Base-by-base conservation (phyloP, 2,329 filamentous ascomycete genomes). In the Fusarium denticulatum region DNA sequence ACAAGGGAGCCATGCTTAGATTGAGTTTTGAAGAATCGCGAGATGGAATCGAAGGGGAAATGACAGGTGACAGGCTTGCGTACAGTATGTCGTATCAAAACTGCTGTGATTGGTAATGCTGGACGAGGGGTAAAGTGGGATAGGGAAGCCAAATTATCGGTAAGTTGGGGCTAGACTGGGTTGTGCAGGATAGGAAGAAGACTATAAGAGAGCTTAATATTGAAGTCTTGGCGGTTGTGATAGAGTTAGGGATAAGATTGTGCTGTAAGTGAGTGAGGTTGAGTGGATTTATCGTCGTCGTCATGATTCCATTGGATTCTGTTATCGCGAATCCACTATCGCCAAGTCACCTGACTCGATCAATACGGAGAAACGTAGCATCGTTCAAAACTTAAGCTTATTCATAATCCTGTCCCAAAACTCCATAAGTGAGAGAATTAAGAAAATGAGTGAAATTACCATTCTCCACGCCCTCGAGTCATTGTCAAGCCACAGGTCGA, bases 1-100 rank as follows among this genome's bases (percentile, higher is more conserved):
- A 80, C 50, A 79, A 58, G 49, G 80, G 79, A 47, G 72, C 67
- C 71, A 79, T 73, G 60, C 30, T 34, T 5, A 70, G 60, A 64
- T 72, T 55, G 34, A 42, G 69, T 63, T 72, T 47, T 26, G 8
- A 39, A 42, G 42, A 49, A 53, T 53, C 30, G 24, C 5, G 36
- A 40, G 34, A 47, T 42, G 10, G 10, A 24, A 45, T 40, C 32
- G 24, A n/a, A 61, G 39, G 20, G 6, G 49, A 56, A 39, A 42
- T 36, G 28, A 36, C 24, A 18, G 14, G 10, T 40, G 9, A 34
- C 7, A 26, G 11, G 30, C 37, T 53, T 53, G 63, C 63, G 56
- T 39, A n/a, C n/a, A n/a, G n/a, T n/a, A 36, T 14, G 26, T 46
- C 16, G 28, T 28, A 22, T 28, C 6, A 64, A 64, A 69, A 64